A percentile compares a stretch with the other conserved stretches of the same genome.
Evolutionary conservation across 106 monocot species (phyloP).

Genomic region (Allium cepa): DNA sequence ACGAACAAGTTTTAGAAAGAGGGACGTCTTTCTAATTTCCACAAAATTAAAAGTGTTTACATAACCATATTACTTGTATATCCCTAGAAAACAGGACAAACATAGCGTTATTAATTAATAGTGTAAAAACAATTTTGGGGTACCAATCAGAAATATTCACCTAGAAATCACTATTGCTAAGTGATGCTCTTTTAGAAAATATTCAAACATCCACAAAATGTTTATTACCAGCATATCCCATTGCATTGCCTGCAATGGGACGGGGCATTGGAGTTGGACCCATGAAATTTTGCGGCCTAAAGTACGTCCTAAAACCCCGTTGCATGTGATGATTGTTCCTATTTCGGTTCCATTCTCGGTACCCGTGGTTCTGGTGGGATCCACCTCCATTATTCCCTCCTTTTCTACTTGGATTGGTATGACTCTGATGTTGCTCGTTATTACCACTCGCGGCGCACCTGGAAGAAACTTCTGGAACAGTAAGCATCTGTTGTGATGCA

Average conservation of each 20-base stretch:
- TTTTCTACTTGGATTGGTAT: conserved; percentile 11
- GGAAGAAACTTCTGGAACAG: background rate
- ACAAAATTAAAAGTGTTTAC: too few relatives aligned
- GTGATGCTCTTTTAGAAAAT: too few relatives aligned
- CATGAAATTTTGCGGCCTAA: conserved; percentile 14
- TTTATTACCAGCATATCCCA: conserved; percentile 55
- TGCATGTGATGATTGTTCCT: background rate
- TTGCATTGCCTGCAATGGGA: conserved; percentile 24
- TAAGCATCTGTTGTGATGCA: background rate
- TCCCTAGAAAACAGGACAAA: too few relatives aligned
- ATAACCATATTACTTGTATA: too few relatives aligned
- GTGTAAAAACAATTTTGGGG: too few relatives aligned
- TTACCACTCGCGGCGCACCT: background rate
- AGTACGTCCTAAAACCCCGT: conserved; percentile 9
- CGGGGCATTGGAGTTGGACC: conserved; percentile 10
- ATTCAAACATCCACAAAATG: background rate
- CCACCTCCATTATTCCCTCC: conserved; percentile 6
- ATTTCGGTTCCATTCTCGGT: background rate
- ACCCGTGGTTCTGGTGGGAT: conserved; percentile 19
- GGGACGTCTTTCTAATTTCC: too few relatives aligned
- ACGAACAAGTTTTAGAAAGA: too few relatives aligned
- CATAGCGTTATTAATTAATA: too few relatives aligned
- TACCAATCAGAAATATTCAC: too few relatives aligned
- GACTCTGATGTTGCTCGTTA: conserved; percentile 12
- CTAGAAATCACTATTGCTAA: too few relatives aligned